These are phyloP conservation scores for Microbotryomycetes sp. DNA, from an alignment of 1,284 basidiomycete species.

Conservation along the genomic window DNA sequence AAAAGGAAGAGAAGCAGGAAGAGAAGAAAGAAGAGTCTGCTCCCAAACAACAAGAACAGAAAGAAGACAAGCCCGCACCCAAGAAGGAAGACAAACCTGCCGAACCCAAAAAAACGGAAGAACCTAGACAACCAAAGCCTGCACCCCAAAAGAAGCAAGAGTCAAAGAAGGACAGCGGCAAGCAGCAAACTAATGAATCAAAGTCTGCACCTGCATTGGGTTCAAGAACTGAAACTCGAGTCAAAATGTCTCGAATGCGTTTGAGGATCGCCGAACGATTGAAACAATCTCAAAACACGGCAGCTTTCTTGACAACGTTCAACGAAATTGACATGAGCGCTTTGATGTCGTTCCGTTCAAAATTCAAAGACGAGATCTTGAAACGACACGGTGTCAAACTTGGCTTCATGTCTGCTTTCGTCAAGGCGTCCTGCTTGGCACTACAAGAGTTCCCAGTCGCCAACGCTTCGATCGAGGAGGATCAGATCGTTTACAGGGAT, in stretches of 20 bases:
- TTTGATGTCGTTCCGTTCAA: constrained; percentile 85
- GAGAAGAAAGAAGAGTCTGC: constrained; percentile 39
- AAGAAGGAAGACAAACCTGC: constrained; percentile 8
- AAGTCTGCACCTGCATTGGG: constrained; percentile 24
- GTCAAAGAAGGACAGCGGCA: constrained; percentile 42
- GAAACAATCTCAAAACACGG: constrained; percentile 97
- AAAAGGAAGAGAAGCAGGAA: constrained; percentile 45
- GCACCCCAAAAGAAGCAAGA: constrained; percentile 37
- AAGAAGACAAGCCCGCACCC: background rate
- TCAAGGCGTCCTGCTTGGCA: constrained; percentile 76
- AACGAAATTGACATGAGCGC: constrained; percentile 99
- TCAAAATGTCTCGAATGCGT: constrained; percentile 98
- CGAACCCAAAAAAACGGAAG: constrained; percentile 25
- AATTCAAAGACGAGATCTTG: constrained; percentile 88
- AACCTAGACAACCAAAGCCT: constrained; percentile 14
- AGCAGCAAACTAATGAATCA: constrained; percentile 28
- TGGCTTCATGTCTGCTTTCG: constrained; percentile 97
- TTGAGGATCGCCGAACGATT: constrained; percentile 92
- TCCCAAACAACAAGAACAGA: constrained; percentile 4
- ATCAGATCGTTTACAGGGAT: constrained; percentile 92
- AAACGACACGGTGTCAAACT: constrained; percentile 95
- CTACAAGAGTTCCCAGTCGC: constrained; percentile 89
- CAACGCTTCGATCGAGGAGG: constrained; percentile 88
- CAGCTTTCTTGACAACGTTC: constrained; percentile 95
- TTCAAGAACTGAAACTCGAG: constrained; percentile 76